Evolutionary conservation across 192 early-diverging fungal genomes (phyloP).

Genomic region (Coemansia sp.): DNA sequence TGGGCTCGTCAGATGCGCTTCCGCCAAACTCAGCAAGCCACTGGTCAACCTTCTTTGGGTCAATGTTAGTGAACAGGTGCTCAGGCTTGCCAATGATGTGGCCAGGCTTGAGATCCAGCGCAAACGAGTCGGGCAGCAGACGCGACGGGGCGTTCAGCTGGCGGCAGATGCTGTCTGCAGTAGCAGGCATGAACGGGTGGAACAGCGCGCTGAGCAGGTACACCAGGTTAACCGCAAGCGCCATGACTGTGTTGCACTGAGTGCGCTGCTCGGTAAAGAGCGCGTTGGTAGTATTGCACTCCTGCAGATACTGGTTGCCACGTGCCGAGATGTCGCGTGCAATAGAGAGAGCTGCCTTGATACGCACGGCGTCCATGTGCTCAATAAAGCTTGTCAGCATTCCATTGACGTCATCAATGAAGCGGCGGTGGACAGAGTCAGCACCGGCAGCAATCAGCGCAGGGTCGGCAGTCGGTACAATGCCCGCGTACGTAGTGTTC

Average conservation of each 20-base stretch:
- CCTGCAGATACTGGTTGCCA: slow-evolving; percentile 95
- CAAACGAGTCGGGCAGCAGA: slow-evolving; percentile 73
- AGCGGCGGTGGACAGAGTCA: slow-evolving; percentile 62
- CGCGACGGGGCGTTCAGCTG: slow-evolving; percentile 85
- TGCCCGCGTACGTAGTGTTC: slow-evolving; percentile 84
- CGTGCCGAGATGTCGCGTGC: slow-evolving; percentile 94
- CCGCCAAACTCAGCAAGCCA: slow-evolving; percentile 83
- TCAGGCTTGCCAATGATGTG: slow-evolving; percentile 84
- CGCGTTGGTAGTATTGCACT: slow-evolving; percentile 86
- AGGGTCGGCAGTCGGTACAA: slow-evolving; percentile 64
- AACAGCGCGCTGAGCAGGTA: slow-evolving; percentile 87
- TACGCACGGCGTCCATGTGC: slow-evolving; percentile 77
- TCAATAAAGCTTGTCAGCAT: slow-evolving; percentile 76
- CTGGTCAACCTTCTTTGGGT: slow-evolving; percentile 77
- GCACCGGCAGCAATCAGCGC: slow-evolving; percentile 47
- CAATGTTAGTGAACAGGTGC: slow-evolving; percentile 90
- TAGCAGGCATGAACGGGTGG: slow-evolving; percentile 91
- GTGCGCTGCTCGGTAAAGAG: slow-evolving; percentile 75
- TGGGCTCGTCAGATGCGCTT: slow-evolving; percentile 4
- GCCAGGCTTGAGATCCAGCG: slow-evolving; percentile 72
- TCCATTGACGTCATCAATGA: slow-evolving; percentile 82
- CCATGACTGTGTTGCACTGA: slow-evolving; percentile 86
- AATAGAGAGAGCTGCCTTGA: slow-evolving; percentile 74
- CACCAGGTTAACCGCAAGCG: slow-evolving; percentile 78
- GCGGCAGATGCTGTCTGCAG: slow-evolving; percentile 70